Evolutionary conservation across 106 monocot species (phyloP).

Genomic region (Phalaenopsis aphrodite): DNA sequence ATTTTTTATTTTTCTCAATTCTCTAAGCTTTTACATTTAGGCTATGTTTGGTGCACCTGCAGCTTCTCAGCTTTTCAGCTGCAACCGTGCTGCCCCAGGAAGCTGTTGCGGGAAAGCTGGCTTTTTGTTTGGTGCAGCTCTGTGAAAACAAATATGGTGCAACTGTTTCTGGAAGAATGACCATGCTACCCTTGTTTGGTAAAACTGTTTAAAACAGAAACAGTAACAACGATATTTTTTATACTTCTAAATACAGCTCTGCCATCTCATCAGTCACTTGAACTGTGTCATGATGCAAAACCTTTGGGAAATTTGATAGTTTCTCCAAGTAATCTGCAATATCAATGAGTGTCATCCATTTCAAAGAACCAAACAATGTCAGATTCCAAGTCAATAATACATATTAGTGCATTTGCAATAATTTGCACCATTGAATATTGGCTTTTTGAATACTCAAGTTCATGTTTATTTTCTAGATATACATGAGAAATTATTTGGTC

Average conservation of each 20-base stretch:
- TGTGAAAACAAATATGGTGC: no score
- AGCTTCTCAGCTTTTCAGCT: no score
- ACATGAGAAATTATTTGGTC: slow-evolving; percentile 4
- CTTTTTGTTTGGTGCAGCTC: no score
- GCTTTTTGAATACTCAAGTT: slow-evolving; percentile 17
- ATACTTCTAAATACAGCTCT: slow-evolving; percentile 79
- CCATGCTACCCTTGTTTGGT: no score
- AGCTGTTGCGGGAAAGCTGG: no score
- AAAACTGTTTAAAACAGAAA: no score
- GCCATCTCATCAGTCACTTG: slow-evolving; percentile 60
- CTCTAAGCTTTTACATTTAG: no score
- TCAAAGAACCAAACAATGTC: slow-evolving; percentile 33
- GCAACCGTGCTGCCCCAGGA: no score
- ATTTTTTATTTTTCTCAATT: no score
- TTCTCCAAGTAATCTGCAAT: slow-evolving; percentile 50
- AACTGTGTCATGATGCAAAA: slow-evolving; percentile 48
- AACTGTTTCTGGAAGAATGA: no score
- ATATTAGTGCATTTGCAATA: slow-evolving; percentile 34
- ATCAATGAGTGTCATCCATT: slow-evolving; percentile 32
- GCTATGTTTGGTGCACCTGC: no score
- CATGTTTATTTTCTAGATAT: slow-evolving; percentile 2
- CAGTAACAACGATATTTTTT: no score
- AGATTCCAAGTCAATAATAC: slow-evolving; percentile 65
- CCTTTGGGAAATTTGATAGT: slow-evolving; percentile 52
- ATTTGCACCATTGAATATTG: slow-evolving; percentile 46